phyloP scores from a whole-genome alignment of 2,329 filamentous ascomycete genomes.

The Apiospora phragmitis region DNA sequence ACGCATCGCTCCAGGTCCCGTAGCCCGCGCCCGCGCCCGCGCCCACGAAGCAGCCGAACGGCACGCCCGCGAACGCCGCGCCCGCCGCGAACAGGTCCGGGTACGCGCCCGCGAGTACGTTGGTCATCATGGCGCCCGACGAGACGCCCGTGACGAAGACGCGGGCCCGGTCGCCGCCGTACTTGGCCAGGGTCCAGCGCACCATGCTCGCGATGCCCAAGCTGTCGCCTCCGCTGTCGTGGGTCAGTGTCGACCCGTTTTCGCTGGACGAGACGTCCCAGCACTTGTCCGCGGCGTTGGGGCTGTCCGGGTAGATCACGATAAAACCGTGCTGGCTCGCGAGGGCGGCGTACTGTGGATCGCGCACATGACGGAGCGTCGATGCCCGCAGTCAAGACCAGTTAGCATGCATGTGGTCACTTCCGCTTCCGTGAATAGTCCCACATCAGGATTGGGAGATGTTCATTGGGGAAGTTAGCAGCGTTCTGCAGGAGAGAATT shows the following conservation, averaged over 20 bases:
- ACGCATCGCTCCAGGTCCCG: constrained; percentile 52
- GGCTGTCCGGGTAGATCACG: constrained; percentile 38
- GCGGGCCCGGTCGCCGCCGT: constrained; percentile 45
- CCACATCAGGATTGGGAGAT: background rate
- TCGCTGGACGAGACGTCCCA: constrained; percentile 37
- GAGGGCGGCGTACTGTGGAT: constrained; percentile 45
- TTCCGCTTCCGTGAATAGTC: background rate
- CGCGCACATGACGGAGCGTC: background rate
- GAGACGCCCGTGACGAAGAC: constrained; percentile 52
- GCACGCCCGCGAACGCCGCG: constrained; percentile 44
- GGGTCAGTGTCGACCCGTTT: constrained; percentile 47
- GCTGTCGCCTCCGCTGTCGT: constrained; percentile 52
- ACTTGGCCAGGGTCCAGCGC: constrained; percentile 26
- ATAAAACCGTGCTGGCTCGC: constrained; percentile 57
- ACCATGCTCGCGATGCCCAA: constrained; percentile 57
- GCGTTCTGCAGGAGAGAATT: background rate
- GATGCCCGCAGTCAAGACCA: background rate
- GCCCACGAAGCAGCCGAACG: constrained; percentile 50
- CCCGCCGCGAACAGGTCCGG: constrained; percentile 54
- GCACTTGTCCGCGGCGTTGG: constrained; percentile 15
- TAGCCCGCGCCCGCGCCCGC: constrained; percentile 36
- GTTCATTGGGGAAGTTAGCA: background rate
- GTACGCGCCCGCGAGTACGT: constrained; percentile 51
- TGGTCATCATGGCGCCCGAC: constrained; percentile 59
- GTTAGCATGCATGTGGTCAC: background rate